phyloP scores from a whole-genome alignment of 768 basidiomycete species.

The Phlegmacium glaucopus region DNA sequence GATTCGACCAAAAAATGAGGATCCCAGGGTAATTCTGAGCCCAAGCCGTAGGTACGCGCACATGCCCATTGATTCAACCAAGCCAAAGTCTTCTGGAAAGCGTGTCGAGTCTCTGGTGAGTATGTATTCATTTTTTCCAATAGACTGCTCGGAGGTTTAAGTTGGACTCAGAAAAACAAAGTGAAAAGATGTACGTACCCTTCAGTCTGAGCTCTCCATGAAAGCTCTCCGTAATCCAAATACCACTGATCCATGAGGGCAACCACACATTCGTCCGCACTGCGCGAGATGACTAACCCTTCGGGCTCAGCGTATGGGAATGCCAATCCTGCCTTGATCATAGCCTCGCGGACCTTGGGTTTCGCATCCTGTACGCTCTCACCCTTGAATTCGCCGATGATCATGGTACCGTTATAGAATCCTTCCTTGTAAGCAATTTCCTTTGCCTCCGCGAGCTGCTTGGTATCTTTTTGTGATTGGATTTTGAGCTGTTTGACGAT shows the following conservation, averaged over 20 bases:
- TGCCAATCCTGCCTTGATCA: conserved; percentile 77
- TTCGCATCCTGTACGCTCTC: conserved; percentile 89
- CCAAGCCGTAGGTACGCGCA: conserved; percentile 95
- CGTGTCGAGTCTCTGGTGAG: conserved; percentile 86
- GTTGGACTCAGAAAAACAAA: conserved; percentile 5
- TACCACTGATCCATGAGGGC: conserved; percentile 99
- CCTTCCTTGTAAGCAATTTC: conserved; percentile 98
- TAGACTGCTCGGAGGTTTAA: conserved; percentile 42
- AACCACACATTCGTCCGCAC: conserved; percentile 96
- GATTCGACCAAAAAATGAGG: conserved; percentile 95
- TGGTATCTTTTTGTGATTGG: conserved; percentile 90
- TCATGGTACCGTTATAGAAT: conserved; percentile 92
- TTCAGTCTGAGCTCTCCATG: conserved; percentile 86
- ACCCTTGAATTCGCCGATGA: conserved; percentile 89
- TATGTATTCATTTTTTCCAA: conserved; percentile 88
- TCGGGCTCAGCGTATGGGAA: conserved; percentile 96
- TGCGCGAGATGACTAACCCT: conserved; percentile 82
- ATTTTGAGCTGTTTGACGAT: conserved; percentile 90
- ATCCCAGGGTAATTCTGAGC: conserved; percentile 96
- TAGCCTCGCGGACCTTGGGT: conserved; percentile 75
- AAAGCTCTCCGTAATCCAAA: conserved; percentile 89
- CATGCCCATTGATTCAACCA: conserved; percentile 99
- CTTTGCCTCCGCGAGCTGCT: conserved; percentile 94
- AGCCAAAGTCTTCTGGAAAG: conserved; percentile 84
- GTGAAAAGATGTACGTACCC: conserved; percentile 46